A percentile compares a stretch with the other conserved stretches of the same genome.
phyloP scores from a whole-genome alignment of 257 asterid species.

The Striga asiatica region DNA sequence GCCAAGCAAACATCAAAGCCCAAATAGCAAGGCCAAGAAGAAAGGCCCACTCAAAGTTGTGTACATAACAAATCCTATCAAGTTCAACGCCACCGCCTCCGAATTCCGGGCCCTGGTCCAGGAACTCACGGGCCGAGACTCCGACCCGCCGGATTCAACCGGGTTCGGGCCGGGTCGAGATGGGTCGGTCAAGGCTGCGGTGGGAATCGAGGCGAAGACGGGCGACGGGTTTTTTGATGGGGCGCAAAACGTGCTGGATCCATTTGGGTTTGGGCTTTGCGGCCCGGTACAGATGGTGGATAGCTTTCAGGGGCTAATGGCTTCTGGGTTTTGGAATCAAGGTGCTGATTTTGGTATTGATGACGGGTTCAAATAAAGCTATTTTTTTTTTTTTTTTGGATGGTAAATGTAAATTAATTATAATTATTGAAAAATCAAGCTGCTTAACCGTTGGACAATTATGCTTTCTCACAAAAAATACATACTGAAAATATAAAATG shows the following conservation, averaged over 20 bases:
- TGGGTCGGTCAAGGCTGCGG: constrained; percentile 5
- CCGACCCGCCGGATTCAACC: constrained; percentile 27
- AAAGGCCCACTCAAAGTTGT: constrained; percentile 51
- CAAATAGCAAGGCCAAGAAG: constrained; percentile 17
- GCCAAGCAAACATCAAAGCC: constrained; percentile 16
- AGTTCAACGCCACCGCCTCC: constrained; percentile 48
- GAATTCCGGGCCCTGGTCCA: constrained; percentile 65
- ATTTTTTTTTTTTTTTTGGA: too few relatives aligned
- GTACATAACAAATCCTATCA: constrained; percentile 71
- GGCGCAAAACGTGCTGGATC: constrained; percentile 20
- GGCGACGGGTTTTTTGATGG: background rate
- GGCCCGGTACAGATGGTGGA: constrained; percentile 19
- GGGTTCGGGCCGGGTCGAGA: constrained; percentile 14
- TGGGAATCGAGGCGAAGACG: constrained; percentile 9
- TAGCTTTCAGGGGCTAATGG: constrained; percentile 14
- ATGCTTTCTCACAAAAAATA: too few relatives aligned
- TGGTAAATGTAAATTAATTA: too few relatives aligned
- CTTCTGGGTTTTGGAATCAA: constrained; percentile 3
- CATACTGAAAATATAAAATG: too few relatives aligned
- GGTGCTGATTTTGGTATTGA: background rate
- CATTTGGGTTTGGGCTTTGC: background rate
- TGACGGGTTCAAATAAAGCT: background rate
- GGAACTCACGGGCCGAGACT: constrained; percentile 65
- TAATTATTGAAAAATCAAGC: too few relatives aligned
- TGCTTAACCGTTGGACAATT: too few relatives aligned